phyloP scores from a whole-genome alignment of 2,329 filamentous ascomycete species.

The Alternaria sp. region DNA sequence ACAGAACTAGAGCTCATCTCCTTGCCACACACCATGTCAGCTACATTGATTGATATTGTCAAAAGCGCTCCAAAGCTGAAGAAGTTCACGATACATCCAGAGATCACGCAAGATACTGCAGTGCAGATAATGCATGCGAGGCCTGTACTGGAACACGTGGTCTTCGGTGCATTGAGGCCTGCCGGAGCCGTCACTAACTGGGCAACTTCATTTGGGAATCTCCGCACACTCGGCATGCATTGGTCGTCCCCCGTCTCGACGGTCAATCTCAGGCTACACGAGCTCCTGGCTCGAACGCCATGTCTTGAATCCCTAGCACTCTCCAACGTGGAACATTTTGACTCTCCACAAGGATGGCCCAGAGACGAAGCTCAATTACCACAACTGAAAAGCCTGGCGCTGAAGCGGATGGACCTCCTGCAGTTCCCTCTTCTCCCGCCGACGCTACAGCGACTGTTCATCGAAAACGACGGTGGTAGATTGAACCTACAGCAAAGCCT shows the following conservation, averaged over 20 bases:
- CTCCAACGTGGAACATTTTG: neutral
- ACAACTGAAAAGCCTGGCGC: constrained; percentile 15
- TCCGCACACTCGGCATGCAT: constrained; percentile 31
- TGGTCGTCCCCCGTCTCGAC: neutral
- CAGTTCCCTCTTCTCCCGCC: constrained; percentile 5
- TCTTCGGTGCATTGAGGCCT: constrained; percentile 19
- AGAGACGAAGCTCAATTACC: neutral
- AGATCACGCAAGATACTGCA: constrained; percentile 34
- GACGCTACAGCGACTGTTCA: constrained; percentile 22
- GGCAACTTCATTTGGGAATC: constrained; percentile 31
- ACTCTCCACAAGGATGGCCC: constrained; percentile 2
- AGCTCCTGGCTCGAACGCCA: constrained; percentile 19
- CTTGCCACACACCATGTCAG: constrained; percentile 27
- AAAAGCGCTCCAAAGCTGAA: constrained; percentile 33
- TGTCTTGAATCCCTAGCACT: constrained; percentile 21
- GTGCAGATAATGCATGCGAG: constrained; percentile 37
- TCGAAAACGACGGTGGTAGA: constrained; percentile 2
- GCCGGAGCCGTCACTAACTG: constrained; percentile 16
- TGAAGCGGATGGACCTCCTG: constrained; percentile 4
- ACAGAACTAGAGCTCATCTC: constrained; percentile 40
- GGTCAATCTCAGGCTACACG: neutral
- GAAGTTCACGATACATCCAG: constrained; percentile 31
- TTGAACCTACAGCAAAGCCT: neutral
- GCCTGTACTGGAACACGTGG: constrained; percentile 31
- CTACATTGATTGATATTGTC: constrained; percentile 40